Evolutionary conservation across 768 basidiomycete species (phyloP), one percentile per base, ranked within the genome.

Genomic region (Phaeotremella skinneri): DNA sequence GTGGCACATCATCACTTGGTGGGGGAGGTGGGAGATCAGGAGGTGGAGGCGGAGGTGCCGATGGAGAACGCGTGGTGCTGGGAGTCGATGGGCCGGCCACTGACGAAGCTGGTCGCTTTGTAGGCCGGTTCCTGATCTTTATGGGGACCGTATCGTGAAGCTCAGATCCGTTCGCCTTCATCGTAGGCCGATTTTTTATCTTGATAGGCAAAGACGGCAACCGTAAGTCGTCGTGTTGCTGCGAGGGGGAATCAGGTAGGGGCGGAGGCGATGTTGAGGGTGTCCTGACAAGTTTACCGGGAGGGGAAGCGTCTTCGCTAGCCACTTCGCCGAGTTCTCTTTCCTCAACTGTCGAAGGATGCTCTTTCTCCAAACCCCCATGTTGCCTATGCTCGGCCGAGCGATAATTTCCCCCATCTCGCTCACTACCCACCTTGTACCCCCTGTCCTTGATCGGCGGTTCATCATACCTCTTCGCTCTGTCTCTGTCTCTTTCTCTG

Each of bases 21-120:
- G 63, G 41, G 23, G 54, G 72, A 13, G 71, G 56, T 26, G 58
- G 74, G 45, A 70, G 64, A 21, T 61, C 57, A 32, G 52, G 27
- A n/a, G 67, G 59, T 32, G 57, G 45, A 4, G 63, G 61, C n/a
- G 59, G 55, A 2, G 55, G 60, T 17, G 66, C 51, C 23, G 63
- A 62, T 13, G 49, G 34, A 4, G 65, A 47, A 14, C 64, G 56
- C 13, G 26, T 26, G n/a, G 59, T 11, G 23, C n/a, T 41, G 16
- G 32, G 45, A 2, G 11, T 27, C 0, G 47, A 23, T 21, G 23
- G 1, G 0, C 21, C 16, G 5, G 50, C n/a, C n/a, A n/a, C n/a
- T n/a, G n/a, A n/a, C 9, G 9, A 9, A 39, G 37, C 9, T 39
- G n/a, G n/a, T 9, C 37, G 37, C 11, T 21, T 45, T 7, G 43